These are phyloP conservation scores for Phytopythium boreale DNA, from an alignment of 352 stramenopile genomes.

Conservation along the genomic window DNA sequence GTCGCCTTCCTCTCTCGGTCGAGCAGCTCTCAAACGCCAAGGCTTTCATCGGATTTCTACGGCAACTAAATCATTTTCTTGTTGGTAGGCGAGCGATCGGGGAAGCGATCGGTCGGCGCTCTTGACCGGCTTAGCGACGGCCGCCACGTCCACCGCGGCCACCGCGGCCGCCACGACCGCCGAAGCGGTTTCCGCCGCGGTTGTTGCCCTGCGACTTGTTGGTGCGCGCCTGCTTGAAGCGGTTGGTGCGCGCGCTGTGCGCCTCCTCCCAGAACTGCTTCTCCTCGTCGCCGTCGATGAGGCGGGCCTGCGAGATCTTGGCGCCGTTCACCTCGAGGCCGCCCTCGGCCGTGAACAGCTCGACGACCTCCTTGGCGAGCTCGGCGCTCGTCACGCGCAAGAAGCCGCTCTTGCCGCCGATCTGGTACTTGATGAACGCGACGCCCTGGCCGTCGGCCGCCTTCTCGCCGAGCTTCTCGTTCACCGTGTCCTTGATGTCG, in stretches of 20 bases:
- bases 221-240: conserved; percentile 76
- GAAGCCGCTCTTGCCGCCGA: conserved; percentile 64
- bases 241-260: conserved; percentile 61
- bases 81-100: background rate
- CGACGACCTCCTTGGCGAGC: conserved; percentile 62
- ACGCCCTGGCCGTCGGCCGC: conserved; percentile 56
- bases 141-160: conserved; percentile 42
- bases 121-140: conserved; percentile 26
- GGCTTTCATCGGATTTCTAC: background rate
- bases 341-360: conserved; percentile 47
- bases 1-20: background rate
- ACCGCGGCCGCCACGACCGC: conserved; percentile 34
- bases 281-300: conserved; percentile 77
- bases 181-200: conserved; percentile 23
- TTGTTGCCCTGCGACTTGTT: conserved; percentile 62
- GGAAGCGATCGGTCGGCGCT: background rate
- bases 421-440: conserved; percentile 87
- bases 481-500: conserved; percentile 85
- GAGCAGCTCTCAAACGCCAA: background rate
- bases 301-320: conserved; percentile 46
- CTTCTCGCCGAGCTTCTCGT: conserved; percentile 77
- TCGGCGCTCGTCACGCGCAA: conserved; percentile 59
- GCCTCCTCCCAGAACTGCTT: conserved; percentile 86
- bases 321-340: conserved; percentile 70
- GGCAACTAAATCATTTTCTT: background rate